Evolutionary conservation across 345 rosid species (phyloP).

Genomic region (Luvunga scandens): DNA sequence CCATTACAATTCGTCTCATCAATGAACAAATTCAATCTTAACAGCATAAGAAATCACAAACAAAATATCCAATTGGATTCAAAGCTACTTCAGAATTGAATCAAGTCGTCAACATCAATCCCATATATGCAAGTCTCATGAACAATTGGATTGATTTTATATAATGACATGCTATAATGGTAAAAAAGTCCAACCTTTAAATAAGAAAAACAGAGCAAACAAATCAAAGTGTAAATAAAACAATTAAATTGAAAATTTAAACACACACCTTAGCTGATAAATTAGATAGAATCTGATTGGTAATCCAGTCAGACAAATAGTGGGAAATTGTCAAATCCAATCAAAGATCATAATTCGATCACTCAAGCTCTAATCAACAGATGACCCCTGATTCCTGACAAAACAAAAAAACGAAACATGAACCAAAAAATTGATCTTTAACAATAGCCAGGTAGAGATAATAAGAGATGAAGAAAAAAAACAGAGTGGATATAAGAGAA

Average conservation of each 20-base stretch:
- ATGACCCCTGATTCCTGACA: conserved; percentile 29
- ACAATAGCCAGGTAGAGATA: conserved; percentile 23
- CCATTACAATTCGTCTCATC: conserved; percentile 31
- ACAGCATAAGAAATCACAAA: conserved; percentile 12
- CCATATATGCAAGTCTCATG: conserved; percentile 10
- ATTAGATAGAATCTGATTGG: conserved; percentile 57
- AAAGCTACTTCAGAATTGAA: conserved; percentile 16
- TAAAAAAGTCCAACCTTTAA: neutral
- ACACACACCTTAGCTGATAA: conserved; percentile 38
- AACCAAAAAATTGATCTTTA: conserved; percentile 13
- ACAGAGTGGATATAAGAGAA: conserved; percentile 13
- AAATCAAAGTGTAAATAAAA: conserved; percentile 31
- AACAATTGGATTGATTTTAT: neutral
- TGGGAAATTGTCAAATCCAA: conserved; percentile 53
- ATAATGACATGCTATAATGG: neutral
- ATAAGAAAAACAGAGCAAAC: conserved; percentile 7
- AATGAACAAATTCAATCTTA: conserved; percentile 30
- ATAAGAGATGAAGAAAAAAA: conserved; percentile 30
- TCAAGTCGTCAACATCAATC: conserved; percentile 14
- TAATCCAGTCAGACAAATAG: conserved; percentile 42
- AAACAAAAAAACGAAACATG: conserved; percentile 16
- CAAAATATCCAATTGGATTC: conserved; percentile 4
- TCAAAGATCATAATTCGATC: conserved; percentile 55
- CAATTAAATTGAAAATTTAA: conserved; percentile 26
- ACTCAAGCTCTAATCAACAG: conserved; percentile 36